phyloP scores from a whole-genome alignment of 257 asterid species.

The Nicotiana noctiflora region DNA sequence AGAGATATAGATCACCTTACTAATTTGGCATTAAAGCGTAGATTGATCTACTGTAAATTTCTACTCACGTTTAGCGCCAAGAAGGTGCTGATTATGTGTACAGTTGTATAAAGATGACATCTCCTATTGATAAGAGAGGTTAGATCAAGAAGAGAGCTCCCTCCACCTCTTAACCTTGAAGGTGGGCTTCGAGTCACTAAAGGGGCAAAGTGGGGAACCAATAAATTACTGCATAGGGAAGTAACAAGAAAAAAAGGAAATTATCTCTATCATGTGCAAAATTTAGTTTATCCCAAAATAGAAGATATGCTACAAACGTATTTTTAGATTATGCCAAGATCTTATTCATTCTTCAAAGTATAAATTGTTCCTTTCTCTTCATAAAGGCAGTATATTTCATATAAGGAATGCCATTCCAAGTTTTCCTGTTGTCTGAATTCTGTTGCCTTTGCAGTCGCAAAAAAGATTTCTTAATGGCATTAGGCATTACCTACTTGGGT shows the following conservation, averaged over 20 bases:
- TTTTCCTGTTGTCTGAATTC: background rate
- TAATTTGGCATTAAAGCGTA: background rate
- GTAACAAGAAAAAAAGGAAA: background rate
- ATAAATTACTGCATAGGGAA: background rate
- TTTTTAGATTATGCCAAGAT: background rate
- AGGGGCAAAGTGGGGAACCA: background rate
- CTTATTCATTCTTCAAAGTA: background rate
- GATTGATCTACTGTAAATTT: background rate
- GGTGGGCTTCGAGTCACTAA: background rate
- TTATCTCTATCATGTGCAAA: background rate
- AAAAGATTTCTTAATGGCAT: background rate
- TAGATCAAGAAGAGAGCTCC: background rate
- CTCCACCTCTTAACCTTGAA: background rate
- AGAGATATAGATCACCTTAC: background rate
- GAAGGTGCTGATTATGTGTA: background rate
- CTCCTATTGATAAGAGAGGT: background rate
- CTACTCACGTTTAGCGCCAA: background rate
- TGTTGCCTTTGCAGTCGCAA: background rate
- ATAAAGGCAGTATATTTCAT: background rate
- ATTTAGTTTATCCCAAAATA: background rate
- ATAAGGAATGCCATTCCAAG: background rate
- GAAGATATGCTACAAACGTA: background rate
- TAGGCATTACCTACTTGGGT: background rate
- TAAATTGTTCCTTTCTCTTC: background rate
- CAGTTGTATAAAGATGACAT: background rate